phyloP scores from a whole-genome alignment of 352 stramenopile species.

The Nothophytophthora sp. region DNA sequence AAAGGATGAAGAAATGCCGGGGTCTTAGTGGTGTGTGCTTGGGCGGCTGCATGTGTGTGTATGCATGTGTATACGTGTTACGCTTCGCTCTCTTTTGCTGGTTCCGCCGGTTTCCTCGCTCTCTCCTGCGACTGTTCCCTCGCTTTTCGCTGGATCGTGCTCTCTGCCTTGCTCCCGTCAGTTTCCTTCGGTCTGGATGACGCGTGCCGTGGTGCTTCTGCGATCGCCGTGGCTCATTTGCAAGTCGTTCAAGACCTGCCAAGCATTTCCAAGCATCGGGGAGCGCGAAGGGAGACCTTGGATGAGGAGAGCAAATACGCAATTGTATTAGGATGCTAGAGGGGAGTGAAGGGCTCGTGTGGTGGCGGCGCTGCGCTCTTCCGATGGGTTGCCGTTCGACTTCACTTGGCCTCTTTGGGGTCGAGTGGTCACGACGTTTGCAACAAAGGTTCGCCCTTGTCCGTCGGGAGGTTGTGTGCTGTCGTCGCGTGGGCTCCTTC shows the following conservation, averaged over 20 bases:
- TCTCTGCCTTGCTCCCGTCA: conserved; percentile 17
- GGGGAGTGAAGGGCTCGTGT: neutral
- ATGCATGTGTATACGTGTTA: neutral
- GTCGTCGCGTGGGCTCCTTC: conserved; percentile 6
- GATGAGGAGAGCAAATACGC: no score
- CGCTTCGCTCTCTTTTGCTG: conserved; percentile 15
- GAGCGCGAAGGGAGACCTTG: conserved; percentile 26
- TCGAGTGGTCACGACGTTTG: conserved; percentile 42
- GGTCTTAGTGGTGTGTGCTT: conserved; percentile 53
- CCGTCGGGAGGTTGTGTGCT: conserved; percentile 15
- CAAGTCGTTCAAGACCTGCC: conserved; percentile 10
- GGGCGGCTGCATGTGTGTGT: conserved; percentile 7
- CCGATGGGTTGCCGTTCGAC: conserved; percentile 34
- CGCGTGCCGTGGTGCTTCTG: conserved; percentile 2
- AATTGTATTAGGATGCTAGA: no score
- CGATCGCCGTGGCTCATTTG: neutral
- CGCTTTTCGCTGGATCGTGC: conserved; percentile 6
- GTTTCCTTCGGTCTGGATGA: conserved; percentile 1
- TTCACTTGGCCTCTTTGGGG: conserved; percentile 17
- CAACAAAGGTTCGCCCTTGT: conserved; percentile 80
- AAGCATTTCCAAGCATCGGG: conserved; percentile 15
- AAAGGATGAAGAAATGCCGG: conserved; percentile 77
- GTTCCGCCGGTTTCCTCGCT: conserved; percentile 10
- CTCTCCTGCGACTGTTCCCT: conserved; percentile 16
- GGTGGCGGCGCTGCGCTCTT: conserved; percentile 9